Base-by-base conservation (phyloP, 495 filamentous ascomycete species). In the Podospora comata region DNA sequence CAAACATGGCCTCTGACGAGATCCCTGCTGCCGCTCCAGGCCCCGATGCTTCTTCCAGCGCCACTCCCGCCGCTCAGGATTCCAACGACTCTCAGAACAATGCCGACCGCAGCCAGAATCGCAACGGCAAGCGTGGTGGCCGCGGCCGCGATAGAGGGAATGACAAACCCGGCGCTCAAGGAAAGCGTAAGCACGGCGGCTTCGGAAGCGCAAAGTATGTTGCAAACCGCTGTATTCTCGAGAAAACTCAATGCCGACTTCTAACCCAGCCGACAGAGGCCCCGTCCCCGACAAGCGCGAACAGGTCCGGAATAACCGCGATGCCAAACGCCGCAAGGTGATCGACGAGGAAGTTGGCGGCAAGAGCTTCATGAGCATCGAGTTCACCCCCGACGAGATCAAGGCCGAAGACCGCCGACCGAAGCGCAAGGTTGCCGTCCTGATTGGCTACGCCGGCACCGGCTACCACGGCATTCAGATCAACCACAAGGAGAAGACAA, bases 381-480 rank as follows among this genome's bases (percentile, higher is more conserved):
- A 75, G 59, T 84, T 83, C 39, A 72, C 78, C 65, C 67, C 79
- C 65, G 92, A 93, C 67, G 93, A 96, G 79, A 93, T 97, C 68
- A 90, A 89, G 5, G 86, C 85, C 48, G 94, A 99, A 77, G 88
- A 89, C 73, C 86, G 94, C 61, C 89, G 88, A 60, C 95, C 95
- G 3, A 98, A 99, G 82, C 88, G 91, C 74, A 99, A 99, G 80
- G 95, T 96, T 28, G 96, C 95, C 20, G 91, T 99, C 18, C 77
- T 98, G 82, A 87, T 99, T 69, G 94, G 96, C 5, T 99, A 99
- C 76, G 92, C 92, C 26, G 95, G 95, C 28, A 96, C 91, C n/a
- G 96, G 96, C 16, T 99, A 99, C 79, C 93, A 91, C 78, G 95
- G 95, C 67, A 94, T 99, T 86, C 95, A 99, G 77, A 87, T 97